Evolutionary conservation across 305 asterid genomes (phyloP).

Genomic region (Coffea humblotiana): DNA sequence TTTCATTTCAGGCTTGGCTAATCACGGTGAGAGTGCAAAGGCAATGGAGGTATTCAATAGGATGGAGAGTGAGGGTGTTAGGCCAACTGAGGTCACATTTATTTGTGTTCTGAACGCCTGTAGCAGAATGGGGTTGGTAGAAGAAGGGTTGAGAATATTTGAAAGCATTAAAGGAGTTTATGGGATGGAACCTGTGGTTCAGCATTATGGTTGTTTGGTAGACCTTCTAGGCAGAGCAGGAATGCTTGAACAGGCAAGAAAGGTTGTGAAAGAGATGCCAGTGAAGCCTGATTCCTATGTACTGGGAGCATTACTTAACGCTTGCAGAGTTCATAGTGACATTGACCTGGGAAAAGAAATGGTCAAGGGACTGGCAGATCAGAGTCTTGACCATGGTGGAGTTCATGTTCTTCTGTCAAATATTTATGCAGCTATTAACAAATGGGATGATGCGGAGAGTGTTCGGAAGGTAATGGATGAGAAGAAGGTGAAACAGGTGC

Average conservation of each 20-base stretch:
- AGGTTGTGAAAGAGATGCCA: slow-evolving; percentile 39
- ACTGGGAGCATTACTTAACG: slow-evolving; percentile 52
- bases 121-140: slow-evolving; percentile 45
- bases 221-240: slow-evolving; percentile 54
- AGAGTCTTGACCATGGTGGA: slow-evolving; percentile 38
- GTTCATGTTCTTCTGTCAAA: slow-evolving; percentile 48
- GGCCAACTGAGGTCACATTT: slow-evolving; percentile 53
- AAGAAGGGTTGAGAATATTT: slow-evolving; percentile 47
- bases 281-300: slow-evolving; percentile 37
- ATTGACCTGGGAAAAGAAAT: slow-evolving; percentile 28
- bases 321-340: slow-evolving; percentile 43
- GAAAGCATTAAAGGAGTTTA: slow-evolving; percentile 38
- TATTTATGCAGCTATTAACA: slow-evolving; percentile 39
- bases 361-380: slow-evolving; percentile 27
- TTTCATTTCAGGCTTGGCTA: slow-evolving; percentile 49
- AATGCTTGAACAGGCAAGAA: slow-evolving; percentile 41
- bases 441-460: slow-evolving; percentile 53
- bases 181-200: slow-evolving; percentile 35
- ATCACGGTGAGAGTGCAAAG: slow-evolving; percentile 36
- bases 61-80: slow-evolving; percentile 45
- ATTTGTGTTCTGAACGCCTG: slow-evolving; percentile 47
- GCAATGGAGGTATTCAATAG: slow-evolving; percentile 39
- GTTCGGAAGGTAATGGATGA: slow-evolving; percentile 51
- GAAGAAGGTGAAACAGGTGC: slow-evolving; percentile 39
- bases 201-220: slow-evolving; percentile 53